phyloP scores from a whole-genome alignment of 1,284 basidiomycete species.

The Ustilago hordei region DNA sequence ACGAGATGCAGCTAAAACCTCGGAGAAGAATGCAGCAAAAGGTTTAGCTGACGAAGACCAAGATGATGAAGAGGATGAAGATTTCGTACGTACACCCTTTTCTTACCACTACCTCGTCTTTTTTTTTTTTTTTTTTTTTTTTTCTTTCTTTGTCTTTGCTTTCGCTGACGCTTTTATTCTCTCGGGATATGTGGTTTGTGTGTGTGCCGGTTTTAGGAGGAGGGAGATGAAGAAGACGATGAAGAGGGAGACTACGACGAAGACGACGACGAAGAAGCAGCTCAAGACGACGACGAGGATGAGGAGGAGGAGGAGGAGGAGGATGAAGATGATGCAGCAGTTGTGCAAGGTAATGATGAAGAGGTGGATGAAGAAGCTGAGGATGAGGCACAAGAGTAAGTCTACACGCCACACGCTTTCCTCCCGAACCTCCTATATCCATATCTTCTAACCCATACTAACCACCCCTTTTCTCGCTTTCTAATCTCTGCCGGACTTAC shows the following conservation, averaged over 20 bases:
- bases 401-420: background rate
- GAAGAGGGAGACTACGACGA: slow-evolving; percentile 31
- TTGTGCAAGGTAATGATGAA: slow-evolving; percentile 30
- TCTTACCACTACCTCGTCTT: background rate
- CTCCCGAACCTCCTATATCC: no score
- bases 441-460: background rate
- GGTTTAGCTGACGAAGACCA: slow-evolving; percentile 34
- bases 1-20: slow-evolving; percentile 29
- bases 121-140: background rate
- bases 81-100: slow-evolving; percentile 28
- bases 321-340: slow-evolving; percentile 36
- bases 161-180: background rate
- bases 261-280: slow-evolving; percentile 21
- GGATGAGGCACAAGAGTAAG: slow-evolving; percentile 33
- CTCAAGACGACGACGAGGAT: slow-evolving; percentile 36
- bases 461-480: background rate
- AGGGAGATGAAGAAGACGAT: slow-evolving; percentile 43
- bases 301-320: slow-evolving; percentile 26
- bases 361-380: slow-evolving; percentile 42
- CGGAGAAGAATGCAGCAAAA: slow-evolving; percentile 33
- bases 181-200: background rate
- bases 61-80: slow-evolving; percentile 46
- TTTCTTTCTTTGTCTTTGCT: no score
- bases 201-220: slow-evolving; percentile 12
- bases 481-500: background rate